Evolutionary conservation across 169 alveolate species (phyloP), one percentile per base, ranked within the genome.

Genomic region (Besnoitia besnoiti): DNA sequence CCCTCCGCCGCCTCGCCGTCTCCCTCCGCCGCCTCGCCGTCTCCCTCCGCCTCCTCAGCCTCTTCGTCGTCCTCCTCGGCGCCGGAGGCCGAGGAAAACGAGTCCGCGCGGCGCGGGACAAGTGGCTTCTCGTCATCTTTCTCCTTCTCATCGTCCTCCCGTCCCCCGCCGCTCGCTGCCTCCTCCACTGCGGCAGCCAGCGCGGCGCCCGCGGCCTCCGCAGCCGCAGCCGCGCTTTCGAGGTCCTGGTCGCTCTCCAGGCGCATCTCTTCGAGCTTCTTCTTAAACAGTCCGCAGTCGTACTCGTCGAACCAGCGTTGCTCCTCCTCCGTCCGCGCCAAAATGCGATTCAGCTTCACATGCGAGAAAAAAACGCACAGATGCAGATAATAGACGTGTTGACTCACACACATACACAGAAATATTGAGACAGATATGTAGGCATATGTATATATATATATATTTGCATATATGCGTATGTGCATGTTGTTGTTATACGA

Each of bases 281-380:
- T 61, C 62, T 42, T 42, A 37, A 85, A 85, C 49, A 85, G 90
- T 44, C 50, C 35, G n/a, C 39, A n/a, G 79, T 85, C 90, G 79
- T 85, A 85, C 79, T n/a, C 90, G 80, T 85, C 51, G 40, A 85
- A 85, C 90, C 90, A 85, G 39, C 51, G 46, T n/a, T 46, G 37
- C 79, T 85, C 90, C 79, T 85, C 90, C 79, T 49, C 90, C 27
- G 76, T 46, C 55, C 90, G 76, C 5, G 76, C 61, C 27, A 85
- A 27, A 55, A 85, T 85, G 39, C 90, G 90, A 39, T 85, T 85
- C 49, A 85, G 47, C 90, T 85, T 37, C 89, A 46, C 16, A 76
- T 33, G 39, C 85, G 14, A 10, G 3, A 55, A 67, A 35, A 2
- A 67, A 37, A 67, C 42, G 44, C 44, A 67, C 80, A 61, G 35